Conservation (phyloP, 176 grass and related monocot genomes). For the Pharus latifolius region DNA sequence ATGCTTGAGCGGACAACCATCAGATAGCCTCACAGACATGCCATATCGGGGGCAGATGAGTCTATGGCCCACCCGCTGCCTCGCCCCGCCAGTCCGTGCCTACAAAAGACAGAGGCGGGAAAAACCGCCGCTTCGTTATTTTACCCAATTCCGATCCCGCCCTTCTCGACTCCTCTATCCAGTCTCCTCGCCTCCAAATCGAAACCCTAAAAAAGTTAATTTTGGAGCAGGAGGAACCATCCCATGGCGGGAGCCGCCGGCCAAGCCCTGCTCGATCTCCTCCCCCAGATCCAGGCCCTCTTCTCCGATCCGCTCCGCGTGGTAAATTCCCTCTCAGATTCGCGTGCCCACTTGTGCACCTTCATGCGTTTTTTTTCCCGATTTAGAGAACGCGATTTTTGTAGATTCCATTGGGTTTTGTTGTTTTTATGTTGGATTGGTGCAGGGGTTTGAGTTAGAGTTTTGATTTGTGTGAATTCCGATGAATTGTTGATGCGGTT, state of each 20-base stretch:
- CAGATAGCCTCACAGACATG: too few relatives aligned
- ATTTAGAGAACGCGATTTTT: neutral
- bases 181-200: neutral
- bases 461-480: neutral
- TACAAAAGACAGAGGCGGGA: conserved; percentile 17
- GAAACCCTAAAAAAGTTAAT: conserved; percentile 18
- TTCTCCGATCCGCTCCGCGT: conserved; percentile 88
- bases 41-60: too few relatives aligned
- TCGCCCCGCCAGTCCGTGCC: neutral
- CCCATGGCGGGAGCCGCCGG: conserved; percentile 46
- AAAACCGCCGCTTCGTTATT: neutral
- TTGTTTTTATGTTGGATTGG: neutral
- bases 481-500: neutral
- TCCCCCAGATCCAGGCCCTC: conserved; percentile 78
- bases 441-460: neutral
- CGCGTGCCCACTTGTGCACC: neutral
- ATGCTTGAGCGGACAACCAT: too few relatives aligned
- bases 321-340: conserved; percentile 24
- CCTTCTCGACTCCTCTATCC: neutral
- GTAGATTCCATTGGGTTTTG: neutral
- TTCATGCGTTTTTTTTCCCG: neutral
- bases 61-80: neutral
- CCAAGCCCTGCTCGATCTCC: conserved; percentile 44
- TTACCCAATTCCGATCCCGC: neutral
- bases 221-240: neutral